phyloP scores from a whole-genome alignment of 23 red algal genomes.

The Gracilariopsis chorda region DNA sequence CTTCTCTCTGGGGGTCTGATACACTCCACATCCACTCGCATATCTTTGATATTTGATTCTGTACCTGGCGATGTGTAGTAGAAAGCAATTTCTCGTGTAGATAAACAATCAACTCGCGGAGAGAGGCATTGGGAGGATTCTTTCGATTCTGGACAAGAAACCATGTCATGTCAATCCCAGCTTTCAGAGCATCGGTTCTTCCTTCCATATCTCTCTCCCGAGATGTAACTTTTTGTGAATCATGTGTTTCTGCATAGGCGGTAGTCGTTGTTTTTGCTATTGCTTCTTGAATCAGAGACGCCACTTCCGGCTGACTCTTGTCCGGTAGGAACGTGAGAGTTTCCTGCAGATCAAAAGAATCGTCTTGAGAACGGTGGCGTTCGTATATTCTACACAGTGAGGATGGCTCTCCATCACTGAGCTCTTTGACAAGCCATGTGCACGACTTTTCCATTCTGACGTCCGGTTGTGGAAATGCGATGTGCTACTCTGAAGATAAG shows the following conservation, averaged over 20 bases:
- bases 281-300: neutral
- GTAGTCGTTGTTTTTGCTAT: neutral
- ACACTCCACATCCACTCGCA: conserved; percentile 54
- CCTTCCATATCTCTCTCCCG: neutral
- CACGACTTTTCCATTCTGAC: conserved; percentile 28
- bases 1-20: neutral
- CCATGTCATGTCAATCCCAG: conserved; percentile 21
- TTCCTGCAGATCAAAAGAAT: conserved; percentile 25
- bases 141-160: conserved; percentile 19
- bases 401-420: neutral
- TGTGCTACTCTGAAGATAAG: no score
- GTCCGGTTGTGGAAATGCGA: no score
- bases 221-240: neutral
- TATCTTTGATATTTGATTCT: conserved; percentile 21
- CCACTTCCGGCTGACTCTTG: conserved; percentile 4
- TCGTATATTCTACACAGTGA: neutral
- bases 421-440: conserved; percentile 18
- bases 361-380: conserved; percentile 40
- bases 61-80: neutral
- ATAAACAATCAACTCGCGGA: conserved; percentile 11
- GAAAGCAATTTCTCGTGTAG: conserved; percentile 12
- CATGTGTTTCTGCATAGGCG: neutral
- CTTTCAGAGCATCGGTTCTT: neutral
- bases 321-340: conserved; percentile 19
- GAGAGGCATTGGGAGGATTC: neutral